Percentiles rank a stretch among this genome's conserved stretches.
Conservation (phyloP, 2,329 filamentous ascomycete genomes). For the Aspergillus pseudoglaucus region DNA sequence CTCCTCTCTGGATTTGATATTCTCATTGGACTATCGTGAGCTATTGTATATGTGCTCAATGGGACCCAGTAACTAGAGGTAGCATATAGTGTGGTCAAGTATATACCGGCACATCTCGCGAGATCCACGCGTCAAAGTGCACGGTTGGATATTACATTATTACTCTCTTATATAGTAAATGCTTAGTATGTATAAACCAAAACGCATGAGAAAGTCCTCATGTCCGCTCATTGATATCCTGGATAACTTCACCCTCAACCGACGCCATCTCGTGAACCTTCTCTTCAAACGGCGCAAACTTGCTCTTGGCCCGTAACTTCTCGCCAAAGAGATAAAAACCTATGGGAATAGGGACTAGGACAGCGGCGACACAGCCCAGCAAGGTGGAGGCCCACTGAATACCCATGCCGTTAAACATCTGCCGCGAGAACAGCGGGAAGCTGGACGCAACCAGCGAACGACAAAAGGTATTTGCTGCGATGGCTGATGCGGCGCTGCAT, state of each 20-base stretch:
- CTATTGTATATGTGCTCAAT: no score
- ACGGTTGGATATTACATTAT: no score
- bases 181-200: no score
- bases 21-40: no score
- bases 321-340: slow-evolving; percentile 28
- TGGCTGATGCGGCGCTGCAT: slow-evolving; percentile 43
- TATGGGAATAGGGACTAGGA: slow-evolving; percentile 33
- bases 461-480: slow-evolving; percentile 52
- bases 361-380: slow-evolving; percentile 29
- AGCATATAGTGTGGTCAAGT: no score
- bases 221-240: no score
- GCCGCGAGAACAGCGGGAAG: slow-evolving; percentile 50
- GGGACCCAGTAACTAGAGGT: no score
- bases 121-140: no score
- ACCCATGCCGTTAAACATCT: slow-evolving; percentile 45
- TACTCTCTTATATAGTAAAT: no score
- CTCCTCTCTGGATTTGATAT: no score
- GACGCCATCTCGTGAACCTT: slow-evolving; percentile 43
- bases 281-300: slow-evolving; percentile 34
- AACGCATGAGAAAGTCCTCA: no score
- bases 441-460: slow-evolving; percentile 45
- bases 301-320: slow-evolving; percentile 16
- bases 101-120: no score
- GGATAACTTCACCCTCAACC: slow-evolving; percentile 7
- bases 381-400: slow-evolving; percentile 32